A percentile compares a stretch with the other conserved stretches of the same genome.
Conservation (phyloP, 495 filamentous ascomycete genomes). For the Tuber brumale region DNA sequence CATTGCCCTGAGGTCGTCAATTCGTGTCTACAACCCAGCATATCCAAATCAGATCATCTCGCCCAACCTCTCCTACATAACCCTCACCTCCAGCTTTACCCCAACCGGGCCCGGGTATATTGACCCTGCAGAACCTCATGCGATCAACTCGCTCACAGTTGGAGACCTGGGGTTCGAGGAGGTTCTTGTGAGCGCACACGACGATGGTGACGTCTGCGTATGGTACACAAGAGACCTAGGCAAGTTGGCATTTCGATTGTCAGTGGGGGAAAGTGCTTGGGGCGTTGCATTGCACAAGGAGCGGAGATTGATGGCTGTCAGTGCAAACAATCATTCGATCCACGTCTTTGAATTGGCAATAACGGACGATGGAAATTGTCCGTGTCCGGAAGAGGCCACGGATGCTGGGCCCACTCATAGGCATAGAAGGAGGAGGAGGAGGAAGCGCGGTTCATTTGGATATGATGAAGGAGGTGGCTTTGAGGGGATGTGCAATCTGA, state of each 20-base stretch:
- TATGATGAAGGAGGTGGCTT: conserved; percentile 21
- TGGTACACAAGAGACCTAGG: conserved; percentile 58
- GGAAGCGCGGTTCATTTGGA: conserved; percentile 49
- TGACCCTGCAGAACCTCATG: conserved; percentile 55
- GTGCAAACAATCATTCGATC: conserved; percentile 56
- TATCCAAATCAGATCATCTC: conserved; percentile 61
- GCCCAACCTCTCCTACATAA: conserved; percentile 52
- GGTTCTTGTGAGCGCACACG: conserved; percentile 66
- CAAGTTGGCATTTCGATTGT: conserved; percentile 42
- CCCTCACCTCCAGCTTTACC: conserved; percentile 58
- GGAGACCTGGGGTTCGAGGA: conserved; percentile 76
- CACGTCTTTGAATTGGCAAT: conserved; percentile 39
- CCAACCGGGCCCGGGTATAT: conserved; percentile 51
- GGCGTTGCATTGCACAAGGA: conserved; percentile 77
- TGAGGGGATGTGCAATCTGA: neutral
- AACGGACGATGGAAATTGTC: conserved; percentile 5
- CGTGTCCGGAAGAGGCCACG: conserved; percentile 6
- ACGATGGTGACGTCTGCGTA: conserved; percentile 82
- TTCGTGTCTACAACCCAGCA: conserved; percentile 67
- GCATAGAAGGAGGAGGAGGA: conserved; percentile 29
- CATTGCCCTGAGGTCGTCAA: conserved; percentile 61
- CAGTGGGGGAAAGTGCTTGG: conserved; percentile 77
- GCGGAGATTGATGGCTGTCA: conserved; percentile 71
- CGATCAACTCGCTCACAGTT: conserved; percentile 70
- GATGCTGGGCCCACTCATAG: conserved; percentile 17